Evolutionary conservation across 2,329 filamentous ascomycete genomes (phyloP).

Genomic region (Penicillium sp.): DNA sequence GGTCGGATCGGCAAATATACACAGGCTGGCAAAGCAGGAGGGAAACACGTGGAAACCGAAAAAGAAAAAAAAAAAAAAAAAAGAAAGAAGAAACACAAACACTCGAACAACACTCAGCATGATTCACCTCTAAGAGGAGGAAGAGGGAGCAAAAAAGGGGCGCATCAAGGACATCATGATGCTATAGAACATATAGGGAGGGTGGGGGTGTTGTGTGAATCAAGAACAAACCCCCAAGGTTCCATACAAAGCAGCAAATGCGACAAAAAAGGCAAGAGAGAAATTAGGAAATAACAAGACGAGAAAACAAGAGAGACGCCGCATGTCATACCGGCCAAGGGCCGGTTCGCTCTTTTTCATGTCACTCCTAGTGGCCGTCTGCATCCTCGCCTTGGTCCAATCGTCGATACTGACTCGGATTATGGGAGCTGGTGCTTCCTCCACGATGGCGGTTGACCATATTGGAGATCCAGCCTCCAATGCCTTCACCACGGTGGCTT

Average conservation of each 20-base stretch:
- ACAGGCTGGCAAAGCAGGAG: neutral
- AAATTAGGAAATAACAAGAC: neutral
- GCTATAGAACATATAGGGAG: too few relatives aligned
- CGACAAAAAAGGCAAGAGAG: neutral
- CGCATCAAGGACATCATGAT: too few relatives aligned
- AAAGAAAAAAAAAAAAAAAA: neutral
- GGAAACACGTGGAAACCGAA: neutral
- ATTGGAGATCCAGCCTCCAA: constrained; percentile 64
- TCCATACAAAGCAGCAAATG: constrained; percentile 1
- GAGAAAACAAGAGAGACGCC: neutral
- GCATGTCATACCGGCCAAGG: neutral
- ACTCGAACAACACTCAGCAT: too few relatives aligned
- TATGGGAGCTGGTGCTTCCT: constrained; percentile 30
- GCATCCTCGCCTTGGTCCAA: constrained; percentile 44
- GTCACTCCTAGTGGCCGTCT: constrained; percentile 10
- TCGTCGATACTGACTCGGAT: constrained; percentile 40
- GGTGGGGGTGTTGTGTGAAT: too few relatives aligned
- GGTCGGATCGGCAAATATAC: neutral
- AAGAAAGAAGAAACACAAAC: neutral
- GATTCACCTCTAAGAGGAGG: too few relatives aligned
- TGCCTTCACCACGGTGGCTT: constrained; percentile 45
- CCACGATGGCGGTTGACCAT: constrained; percentile 53
- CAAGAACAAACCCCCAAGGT: neutral
- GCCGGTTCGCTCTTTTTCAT: neutral
- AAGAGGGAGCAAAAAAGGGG: too few relatives aligned